Evolutionary conservation across 495 filamentous ascomycete species (phyloP).

Genomic region (Daldinia caldariorum): DNA sequence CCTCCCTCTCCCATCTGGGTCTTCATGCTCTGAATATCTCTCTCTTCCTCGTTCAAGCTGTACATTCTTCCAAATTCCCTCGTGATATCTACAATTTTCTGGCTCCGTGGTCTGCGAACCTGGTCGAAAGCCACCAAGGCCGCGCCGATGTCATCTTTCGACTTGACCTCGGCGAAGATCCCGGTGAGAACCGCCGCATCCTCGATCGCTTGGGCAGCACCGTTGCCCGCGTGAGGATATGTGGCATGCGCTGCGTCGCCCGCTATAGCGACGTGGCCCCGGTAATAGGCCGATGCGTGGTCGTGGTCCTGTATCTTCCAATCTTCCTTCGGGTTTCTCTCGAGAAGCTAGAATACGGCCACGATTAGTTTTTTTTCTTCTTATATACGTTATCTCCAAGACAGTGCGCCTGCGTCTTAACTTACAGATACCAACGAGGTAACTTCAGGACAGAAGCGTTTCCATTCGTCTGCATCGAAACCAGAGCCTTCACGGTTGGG

Average conservation of each 20-base stretch:
- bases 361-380: not conserved
- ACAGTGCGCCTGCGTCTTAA: not conserved
- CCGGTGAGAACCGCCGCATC: not conserved
- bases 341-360: not conserved
- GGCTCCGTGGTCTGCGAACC: not conserved
- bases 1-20: not conserved
- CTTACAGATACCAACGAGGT: not conserved
- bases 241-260: constrained; percentile 1
- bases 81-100: not conserved
- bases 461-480: not conserved
- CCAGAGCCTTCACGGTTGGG: not conserved
- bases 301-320: not conserved
- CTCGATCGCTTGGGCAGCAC: not conserved
- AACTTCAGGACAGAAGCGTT: not conserved
- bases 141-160: not conserved
- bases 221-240: not conserved
- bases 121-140: not conserved
- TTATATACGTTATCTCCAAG: not conserved
- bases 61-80: not conserved
- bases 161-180: not conserved
- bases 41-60: not conserved
- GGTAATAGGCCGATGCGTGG: not conserved
- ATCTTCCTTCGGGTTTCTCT: not conserved
- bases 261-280: not conserved
- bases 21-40: not conserved